Percentiles rank a stretch among this genome's conserved stretches.
phyloP scores from a whole-genome alignment of 257 asterid genomes.

The Catharanthus roseus region DNA sequence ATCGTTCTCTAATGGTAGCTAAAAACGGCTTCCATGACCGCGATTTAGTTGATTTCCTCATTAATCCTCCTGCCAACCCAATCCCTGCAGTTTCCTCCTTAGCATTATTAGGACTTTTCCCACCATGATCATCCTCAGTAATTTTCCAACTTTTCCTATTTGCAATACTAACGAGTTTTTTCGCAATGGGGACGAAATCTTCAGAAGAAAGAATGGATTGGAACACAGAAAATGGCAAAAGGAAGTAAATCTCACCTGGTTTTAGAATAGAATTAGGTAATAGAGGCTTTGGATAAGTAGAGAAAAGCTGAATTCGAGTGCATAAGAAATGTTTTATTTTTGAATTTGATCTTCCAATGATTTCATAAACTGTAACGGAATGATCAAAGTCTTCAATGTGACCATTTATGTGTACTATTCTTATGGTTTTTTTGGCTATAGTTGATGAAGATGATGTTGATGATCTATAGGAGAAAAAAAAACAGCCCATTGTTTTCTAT shows the following conservation, averaged over 20 bases:
- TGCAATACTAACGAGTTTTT: slow-evolving; percentile 37
- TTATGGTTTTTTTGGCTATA: slow-evolving; percentile 17
- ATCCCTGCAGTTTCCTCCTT: background rate
- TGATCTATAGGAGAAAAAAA: slow-evolving; percentile 25
- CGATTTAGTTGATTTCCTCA: slow-evolving; percentile 16
- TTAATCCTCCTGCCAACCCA: background rate
- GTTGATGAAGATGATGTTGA: slow-evolving; percentile 10
- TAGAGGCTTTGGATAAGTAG: slow-evolving; percentile 34
- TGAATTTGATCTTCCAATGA: slow-evolving; percentile 32
- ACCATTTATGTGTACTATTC: slow-evolving; percentile 44
- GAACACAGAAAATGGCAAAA: slow-evolving; percentile 45
- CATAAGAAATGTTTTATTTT: slow-evolving; percentile 34
- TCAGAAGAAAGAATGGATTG: slow-evolving; percentile 36
- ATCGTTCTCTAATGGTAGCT: slow-evolving; percentile 45
- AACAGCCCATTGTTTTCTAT: slow-evolving; percentile 28
- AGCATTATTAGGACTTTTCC: background rate
- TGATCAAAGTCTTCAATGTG: slow-evolving; percentile 33
- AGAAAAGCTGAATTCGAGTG: slow-evolving; percentile 45
- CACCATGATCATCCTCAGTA: background rate
- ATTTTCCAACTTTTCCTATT: slow-evolving; percentile 13
- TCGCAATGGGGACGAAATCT: slow-evolving; percentile 44
- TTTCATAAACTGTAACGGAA: slow-evolving; percentile 41
- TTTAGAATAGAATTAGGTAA: slow-evolving; percentile 27
- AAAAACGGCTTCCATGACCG: slow-evolving; percentile 55
- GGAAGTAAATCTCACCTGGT: slow-evolving; percentile 38